Conservation (phyloP, 768 basidiomycete species). For the Termitomyces sp. region DNA sequence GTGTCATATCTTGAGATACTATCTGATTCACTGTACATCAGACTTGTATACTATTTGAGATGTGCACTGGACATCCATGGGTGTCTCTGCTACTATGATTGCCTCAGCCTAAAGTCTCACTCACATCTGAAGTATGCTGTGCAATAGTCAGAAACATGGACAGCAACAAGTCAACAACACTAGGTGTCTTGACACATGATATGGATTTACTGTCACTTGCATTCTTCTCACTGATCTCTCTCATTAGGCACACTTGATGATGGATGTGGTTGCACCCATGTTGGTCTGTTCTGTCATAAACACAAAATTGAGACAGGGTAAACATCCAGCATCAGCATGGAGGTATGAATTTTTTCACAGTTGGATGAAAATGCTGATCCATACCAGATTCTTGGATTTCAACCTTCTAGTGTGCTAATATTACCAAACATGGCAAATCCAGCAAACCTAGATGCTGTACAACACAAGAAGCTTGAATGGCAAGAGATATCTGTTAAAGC, state of each 20-base stretch:
- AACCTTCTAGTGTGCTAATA: too few species aligned
- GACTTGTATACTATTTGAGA: conserved; percentile 55
- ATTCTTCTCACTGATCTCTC: conserved; percentile 15
- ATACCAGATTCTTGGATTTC: too few species aligned
- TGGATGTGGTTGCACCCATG: conserved; percentile 77
- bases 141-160: conserved; percentile 96
- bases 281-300: conserved; percentile 44
- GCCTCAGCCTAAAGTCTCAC: conserved; percentile 69
- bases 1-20: background rate
- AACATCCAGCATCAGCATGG: too few species aligned
- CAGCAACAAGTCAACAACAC: conserved; percentile 90
- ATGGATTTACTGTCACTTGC: conserved; percentile 13
- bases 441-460: conserved; percentile 10
- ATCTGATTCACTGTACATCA: conserved; percentile 18
- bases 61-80: conserved; percentile 45
- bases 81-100: conserved; percentile 63
- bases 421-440: too few species aligned
- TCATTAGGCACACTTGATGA: conserved; percentile 69
- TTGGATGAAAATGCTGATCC: too few species aligned
- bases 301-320: too few species aligned
- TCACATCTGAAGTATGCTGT: conserved; percentile 90
- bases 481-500: conserved; percentile 88
- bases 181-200: conserved; percentile 93
- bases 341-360: too few species aligned
- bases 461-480: conserved; percentile 91